A percentile compares a stretch with the other conserved stretches of the same genome.
These are phyloP conservation scores for Phlebiopsis flavidoalba DNA, from an alignment of 768 basidiomycete species.

Conservation along the genomic window DNA sequence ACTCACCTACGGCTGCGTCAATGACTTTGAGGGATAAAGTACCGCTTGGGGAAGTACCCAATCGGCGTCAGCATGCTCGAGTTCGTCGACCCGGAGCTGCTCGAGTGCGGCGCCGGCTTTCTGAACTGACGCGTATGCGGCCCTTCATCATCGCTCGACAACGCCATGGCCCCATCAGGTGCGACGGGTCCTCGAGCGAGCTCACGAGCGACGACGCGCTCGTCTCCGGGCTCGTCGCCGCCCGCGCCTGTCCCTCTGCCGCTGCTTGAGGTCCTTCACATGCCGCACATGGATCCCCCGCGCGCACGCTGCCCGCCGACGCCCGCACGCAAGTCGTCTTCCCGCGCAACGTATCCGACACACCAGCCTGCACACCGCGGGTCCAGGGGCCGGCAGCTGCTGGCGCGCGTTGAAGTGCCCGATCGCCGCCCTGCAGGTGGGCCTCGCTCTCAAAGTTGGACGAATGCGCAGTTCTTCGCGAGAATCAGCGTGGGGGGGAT, in stretches of 20 bases:
- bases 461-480: slow-evolving; percentile 95
- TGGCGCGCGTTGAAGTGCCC: slow-evolving; percentile 66
- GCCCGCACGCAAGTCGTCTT: slow-evolving; percentile 85
- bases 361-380: slow-evolving; percentile 70
- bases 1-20: slow-evolving; percentile 68
- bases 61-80: slow-evolving; percentile 73
- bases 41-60: slow-evolving; percentile 81
- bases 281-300: slow-evolving; percentile 80
- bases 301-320: slow-evolving; percentile 89
- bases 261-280: slow-evolving; percentile 58
- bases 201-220: slow-evolving; percentile 15
- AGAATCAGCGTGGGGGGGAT: slow-evolving; percentile 92
- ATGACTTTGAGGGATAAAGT: slow-evolving; percentile 89
- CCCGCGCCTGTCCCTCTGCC: slow-evolving; percentile 22
- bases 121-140: slow-evolving; percentile 5
- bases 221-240: slow-evolving; percentile 10
- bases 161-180: slow-evolving; percentile 27
- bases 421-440: slow-evolving; percentile 64
- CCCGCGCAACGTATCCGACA: slow-evolving; percentile 76
- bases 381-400: slow-evolving; percentile 67
- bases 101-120: slow-evolving; percentile 33
- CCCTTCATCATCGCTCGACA: slow-evolving; percentile 36
- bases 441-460: slow-evolving; percentile 74
- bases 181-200: slow-evolving; percentile 17
- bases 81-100: slow-evolving; percentile 70